Base-by-base conservation (phyloP, 108 stramenopile genomes). In the Nitzschia sp. region DNA sequence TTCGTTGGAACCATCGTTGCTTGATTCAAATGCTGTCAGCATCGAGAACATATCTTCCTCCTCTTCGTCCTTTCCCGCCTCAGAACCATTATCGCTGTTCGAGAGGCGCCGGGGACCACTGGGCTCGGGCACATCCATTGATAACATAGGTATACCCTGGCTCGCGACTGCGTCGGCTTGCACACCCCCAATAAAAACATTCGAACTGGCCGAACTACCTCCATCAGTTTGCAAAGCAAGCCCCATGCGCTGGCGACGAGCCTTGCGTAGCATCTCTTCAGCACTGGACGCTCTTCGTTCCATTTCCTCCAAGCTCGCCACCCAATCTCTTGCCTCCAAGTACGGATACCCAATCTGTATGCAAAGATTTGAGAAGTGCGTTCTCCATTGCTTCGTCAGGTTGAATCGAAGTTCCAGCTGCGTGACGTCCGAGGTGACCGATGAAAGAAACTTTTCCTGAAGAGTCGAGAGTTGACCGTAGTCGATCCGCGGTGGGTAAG, bases 311-410 rank as follows among this genome's bases (percentile, higher is more conserved):
- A 93, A 58, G 63, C 85, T 83, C 27, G 75, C 21, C 15, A 83
- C 63, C 92, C 92, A 93, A 2, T 82, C 82, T 16, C 64, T 79
- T 22, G 77, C 85, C 25, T 90, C 78, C 5, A 92, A 72, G 28
- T 61, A 60, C 30, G 45, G 44, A 52, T 80, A 85, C 1, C 87
- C 84, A 52, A 92, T 62, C 64, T 92, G 91, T 36, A 92, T 63
- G 54, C 86, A 89, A 41, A 88, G 67, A 52, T 89, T 93, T 9
- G 79, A 85, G 33, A 93, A 82, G 32, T 88, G 87, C 3, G 81
- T 86, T 47, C 92, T 53, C 92, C 92, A 93, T 36, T 85, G 79
- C 45, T 82, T 79, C 26, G 64, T 77, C 36, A 86, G 72, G 58
- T 88, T 86, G 71, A 90, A 85, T 17, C 73, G 71, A 9, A 89